A percentile compares a stretch with the other conserved stretches of the same genome.
These are phyloP conservation scores for Gryganskiella cystojenkinii DNA, from an alignment of 192 early-diverging fungal species.

Conservation along the genomic window DNA sequence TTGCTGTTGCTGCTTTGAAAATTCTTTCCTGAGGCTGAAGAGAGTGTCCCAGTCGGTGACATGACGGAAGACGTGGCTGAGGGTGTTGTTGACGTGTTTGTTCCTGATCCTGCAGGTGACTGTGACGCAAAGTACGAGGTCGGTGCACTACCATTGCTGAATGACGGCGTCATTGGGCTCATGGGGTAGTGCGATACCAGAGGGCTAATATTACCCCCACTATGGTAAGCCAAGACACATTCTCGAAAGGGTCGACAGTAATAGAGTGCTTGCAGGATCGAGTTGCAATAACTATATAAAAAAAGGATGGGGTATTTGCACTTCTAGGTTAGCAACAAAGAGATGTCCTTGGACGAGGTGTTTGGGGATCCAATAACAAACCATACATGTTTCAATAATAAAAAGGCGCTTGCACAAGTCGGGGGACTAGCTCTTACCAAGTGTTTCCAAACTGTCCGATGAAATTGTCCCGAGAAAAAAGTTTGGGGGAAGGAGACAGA, in stretches of 20 bases:
- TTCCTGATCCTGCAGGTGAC: constrained; percentile 21
- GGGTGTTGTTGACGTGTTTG: no score
- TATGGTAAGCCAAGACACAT: constrained; percentile 84
- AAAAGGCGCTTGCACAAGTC: no score
- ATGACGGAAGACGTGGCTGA: neutral
- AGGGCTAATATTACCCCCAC: constrained; percentile 44
- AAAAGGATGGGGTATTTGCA: neutral
- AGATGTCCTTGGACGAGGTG: neutral
- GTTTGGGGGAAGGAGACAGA: neutral
- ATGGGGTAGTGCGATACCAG: constrained; percentile 49
- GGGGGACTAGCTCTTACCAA: no score
- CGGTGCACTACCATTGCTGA: constrained; percentile 17
- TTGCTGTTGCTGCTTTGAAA: constrained; percentile 30
- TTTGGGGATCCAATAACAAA: neutral
- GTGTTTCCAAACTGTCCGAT: constrained; percentile 82
- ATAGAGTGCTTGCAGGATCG: constrained; percentile 95
- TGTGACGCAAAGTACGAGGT: constrained; percentile 38
- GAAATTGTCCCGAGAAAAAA: neutral
- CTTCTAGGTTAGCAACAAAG: constrained; percentile 2
- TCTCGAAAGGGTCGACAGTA: constrained; percentile 95
- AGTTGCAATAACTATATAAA: constrained; percentile 87
- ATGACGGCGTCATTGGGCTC: constrained; percentile 39
- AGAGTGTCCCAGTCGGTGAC: constrained; percentile 13
- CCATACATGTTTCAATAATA: no score
- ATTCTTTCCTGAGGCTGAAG: constrained; percentile 11